phyloP scores from a whole-genome alignment of 768 basidiomycete species.

The Leccinum arenicola region DNA sequence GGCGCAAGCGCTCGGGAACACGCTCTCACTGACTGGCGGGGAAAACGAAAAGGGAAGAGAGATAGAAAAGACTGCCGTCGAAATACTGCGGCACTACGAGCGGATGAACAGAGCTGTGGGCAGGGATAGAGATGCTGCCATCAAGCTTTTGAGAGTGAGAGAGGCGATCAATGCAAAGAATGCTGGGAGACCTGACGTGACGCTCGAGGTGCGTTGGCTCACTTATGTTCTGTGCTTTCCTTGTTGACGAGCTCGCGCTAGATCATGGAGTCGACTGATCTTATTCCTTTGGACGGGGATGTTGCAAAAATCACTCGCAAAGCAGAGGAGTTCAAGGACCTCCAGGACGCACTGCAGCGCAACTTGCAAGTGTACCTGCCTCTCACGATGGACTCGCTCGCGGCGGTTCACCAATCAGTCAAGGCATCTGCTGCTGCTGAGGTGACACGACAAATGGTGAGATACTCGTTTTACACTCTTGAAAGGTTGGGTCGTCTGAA shows the following conservation, averaged over 20 bases:
- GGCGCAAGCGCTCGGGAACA: constrained; percentile 82
- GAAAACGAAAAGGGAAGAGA: constrained; percentile 58
- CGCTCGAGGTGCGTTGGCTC: constrained; percentile 66
- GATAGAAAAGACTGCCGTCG: constrained; percentile 72
- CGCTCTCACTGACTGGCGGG: constrained; percentile 56
- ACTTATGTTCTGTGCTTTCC: constrained; percentile 1
- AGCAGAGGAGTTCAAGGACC: constrained; percentile 86
- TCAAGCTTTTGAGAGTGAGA: constrained; percentile 20
- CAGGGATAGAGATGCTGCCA: constrained; percentile 69
- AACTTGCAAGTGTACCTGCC: constrained; percentile 88
- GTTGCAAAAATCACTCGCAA: constrained; percentile 79
- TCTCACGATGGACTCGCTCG: constrained; percentile 90
- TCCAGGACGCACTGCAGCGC: constrained; percentile 83
- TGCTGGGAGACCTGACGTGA: constrained; percentile 59
- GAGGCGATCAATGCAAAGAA: no score
- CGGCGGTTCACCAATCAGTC: constrained; percentile 72
- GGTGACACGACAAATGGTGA: constrained; percentile 71
- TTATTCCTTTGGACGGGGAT: constrained; percentile 86
- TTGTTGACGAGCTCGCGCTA: constrained; percentile 26
- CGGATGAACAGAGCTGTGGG: constrained; percentile 71
- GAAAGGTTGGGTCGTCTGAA: constrained; percentile 13
- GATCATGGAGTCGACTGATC: constrained; percentile 84
- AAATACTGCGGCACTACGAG: constrained; percentile 79
- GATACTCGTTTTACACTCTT: constrained; percentile 22
- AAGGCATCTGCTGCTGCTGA: constrained; percentile 75